phyloP scores from a whole-genome alignment of 805 yeast genomes.

The Torulaspora indica region DNA sequence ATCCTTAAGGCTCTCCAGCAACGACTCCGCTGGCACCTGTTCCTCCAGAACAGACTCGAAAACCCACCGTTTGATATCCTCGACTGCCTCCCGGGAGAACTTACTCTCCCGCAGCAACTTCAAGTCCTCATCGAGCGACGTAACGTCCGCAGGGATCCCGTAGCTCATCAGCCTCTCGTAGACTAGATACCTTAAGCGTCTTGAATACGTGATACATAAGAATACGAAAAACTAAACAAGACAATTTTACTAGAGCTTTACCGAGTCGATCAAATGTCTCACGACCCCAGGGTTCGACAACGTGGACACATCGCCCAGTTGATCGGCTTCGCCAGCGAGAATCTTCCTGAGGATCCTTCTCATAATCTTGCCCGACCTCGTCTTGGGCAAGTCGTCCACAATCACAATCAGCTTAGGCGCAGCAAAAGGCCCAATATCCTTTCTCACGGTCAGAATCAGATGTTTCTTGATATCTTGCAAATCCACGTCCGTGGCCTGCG shows the following conservation, averaged over 20 bases:
- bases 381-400: slow-evolving; percentile 77
- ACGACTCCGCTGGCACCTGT: slow-evolving; percentile 38
- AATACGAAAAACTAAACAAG: too few relatives aligned
- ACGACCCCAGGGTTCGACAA: slow-evolving; percentile 74
- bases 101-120: slow-evolving; percentile 47
- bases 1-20: slow-evolving; percentile 54
- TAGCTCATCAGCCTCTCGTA: background rate
- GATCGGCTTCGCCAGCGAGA: slow-evolving; percentile 70
- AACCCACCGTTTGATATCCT: slow-evolving; percentile 54
- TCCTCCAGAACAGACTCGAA: slow-evolving; percentile 36
- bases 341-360: slow-evolving; percentile 78
- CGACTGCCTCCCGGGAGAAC: slow-evolving; percentile 40
- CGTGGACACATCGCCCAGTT: slow-evolving; percentile 74
- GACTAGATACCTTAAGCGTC: background rate
- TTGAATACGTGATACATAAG: background rate
- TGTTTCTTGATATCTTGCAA: slow-evolving; percentile 54
- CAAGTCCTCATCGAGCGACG: slow-evolving; percentile 64
- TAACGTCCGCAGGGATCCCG: slow-evolving; percentile 38
- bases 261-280: slow-evolving; percentile 55
- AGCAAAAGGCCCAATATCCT: slow-evolving; percentile 81
- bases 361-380: slow-evolving; percentile 84
- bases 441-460: slow-evolving; percentile 63
- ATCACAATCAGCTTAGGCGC: slow-evolving; percentile 72
- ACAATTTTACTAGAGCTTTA: slow-evolving; percentile 32
- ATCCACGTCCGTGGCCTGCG: slow-evolving; percentile 40